Conservation (phyloP, 1,139 yeast genomes). For the Arxiozyma telluris region DNA sequence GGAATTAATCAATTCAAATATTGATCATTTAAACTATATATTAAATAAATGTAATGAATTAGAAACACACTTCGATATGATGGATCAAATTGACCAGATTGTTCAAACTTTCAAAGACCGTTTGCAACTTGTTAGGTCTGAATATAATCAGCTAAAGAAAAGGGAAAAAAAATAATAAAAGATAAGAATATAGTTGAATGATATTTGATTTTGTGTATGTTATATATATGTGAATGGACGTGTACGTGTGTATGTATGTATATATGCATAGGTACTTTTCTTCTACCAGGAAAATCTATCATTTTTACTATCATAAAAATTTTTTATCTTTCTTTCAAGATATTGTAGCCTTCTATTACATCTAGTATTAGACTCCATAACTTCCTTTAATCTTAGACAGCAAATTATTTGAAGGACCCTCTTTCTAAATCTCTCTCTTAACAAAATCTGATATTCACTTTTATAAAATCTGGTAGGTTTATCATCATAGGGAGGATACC, state of each 20-base stretch:
- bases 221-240: too few relatives aligned
- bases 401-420: slow-evolving; percentile 6
- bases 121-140: slow-evolving; percentile 5
- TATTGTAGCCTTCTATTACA: slow-evolving; percentile 21
- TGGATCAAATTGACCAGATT: slow-evolving; percentile 46
- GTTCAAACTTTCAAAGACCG: slow-evolving; percentile 26
- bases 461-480: background rate
- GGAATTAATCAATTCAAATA: slow-evolving; percentile 37
- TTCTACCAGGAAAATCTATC: slow-evolving; percentile 3
- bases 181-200: background rate
- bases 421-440: slow-evolving; percentile 17
- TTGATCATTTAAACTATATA: slow-evolving; percentile 38
- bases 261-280: background rate
- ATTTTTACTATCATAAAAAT: slow-evolving; percentile 15
- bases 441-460: background rate
- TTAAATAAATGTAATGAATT: slow-evolving; percentile 45
- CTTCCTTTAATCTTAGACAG: slow-evolving; percentile 23
- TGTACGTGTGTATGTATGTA: too few relatives aligned
- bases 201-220: background rate
- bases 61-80: slow-evolving; percentile 54
- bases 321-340: slow-evolving; percentile 23
- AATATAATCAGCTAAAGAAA: slow-evolving; percentile 8
- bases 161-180: slow-evolving; percentile 7
- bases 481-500: background rate
- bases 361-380: slow-evolving; percentile 20